These are phyloP conservation scores for Aspergillus intermedius DNA, from an alignment of 2,329 filamentous ascomycete species.

Conservation along the genomic window DNA sequence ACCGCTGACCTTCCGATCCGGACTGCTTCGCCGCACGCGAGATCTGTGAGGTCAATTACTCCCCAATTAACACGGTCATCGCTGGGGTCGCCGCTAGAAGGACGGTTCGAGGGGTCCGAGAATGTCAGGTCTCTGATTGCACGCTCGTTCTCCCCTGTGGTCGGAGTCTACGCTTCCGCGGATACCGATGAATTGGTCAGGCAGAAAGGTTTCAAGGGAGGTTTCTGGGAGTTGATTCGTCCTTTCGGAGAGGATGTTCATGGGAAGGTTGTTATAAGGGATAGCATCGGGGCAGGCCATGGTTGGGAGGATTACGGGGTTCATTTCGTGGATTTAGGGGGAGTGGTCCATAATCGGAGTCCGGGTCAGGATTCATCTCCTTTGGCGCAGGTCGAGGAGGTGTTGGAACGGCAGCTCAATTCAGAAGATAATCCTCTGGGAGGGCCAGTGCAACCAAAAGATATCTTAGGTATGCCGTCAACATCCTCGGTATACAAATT, in stretches of 20 bases:
- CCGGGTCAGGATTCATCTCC: slow-evolving; percentile 28
- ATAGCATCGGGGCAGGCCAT: slow-evolving; percentile 78
- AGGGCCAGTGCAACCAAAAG: slow-evolving; percentile 22
- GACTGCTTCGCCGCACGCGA: slow-evolving; percentile 60
- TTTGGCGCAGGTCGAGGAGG: slow-evolving; percentile 63
- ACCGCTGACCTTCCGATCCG: slow-evolving; percentile 64
- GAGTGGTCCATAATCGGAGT: slow-evolving; percentile 29
- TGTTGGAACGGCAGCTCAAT: slow-evolving; percentile 71
- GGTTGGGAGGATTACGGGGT: slow-evolving; percentile 86
- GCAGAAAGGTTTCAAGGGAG: slow-evolving; percentile 76
- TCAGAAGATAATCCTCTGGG: slow-evolving; percentile 58
- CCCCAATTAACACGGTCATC: slow-evolving; percentile 42
- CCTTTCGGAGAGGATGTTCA: slow-evolving; percentile 85
- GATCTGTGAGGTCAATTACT: slow-evolving; percentile 53
- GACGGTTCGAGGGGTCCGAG: slow-evolving; percentile 47
- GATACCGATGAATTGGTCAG: slow-evolving; percentile 75
- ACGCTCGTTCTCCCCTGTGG: slow-evolving; percentile 79
- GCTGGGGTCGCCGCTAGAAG: slow-evolving; percentile 44
- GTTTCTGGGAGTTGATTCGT: slow-evolving; percentile 76
- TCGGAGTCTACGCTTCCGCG: slow-evolving; percentile 77
- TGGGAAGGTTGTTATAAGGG: slow-evolving; percentile 82
- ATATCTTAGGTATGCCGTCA: slow-evolving; percentile 26
- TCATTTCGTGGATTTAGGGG: slow-evolving; percentile 66
- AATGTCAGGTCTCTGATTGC: slow-evolving; percentile 63
- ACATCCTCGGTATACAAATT: slow-evolving; percentile 77